phyloP scores from a whole-genome alignment of 805 yeast species.

The Nakazawaea anatomiae region DNA sequence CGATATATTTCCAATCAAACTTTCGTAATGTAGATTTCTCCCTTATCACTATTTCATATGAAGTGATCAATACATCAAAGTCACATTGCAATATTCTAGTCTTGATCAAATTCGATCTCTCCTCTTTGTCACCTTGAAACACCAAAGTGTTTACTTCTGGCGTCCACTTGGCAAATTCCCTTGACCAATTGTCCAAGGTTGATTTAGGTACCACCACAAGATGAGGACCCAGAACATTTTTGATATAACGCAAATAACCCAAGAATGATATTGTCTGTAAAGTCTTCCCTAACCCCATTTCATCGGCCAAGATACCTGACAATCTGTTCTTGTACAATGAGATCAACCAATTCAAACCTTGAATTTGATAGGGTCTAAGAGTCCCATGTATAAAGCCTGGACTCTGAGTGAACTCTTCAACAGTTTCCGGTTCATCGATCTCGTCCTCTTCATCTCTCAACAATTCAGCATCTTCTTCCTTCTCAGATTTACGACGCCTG shows the following conservation, averaged over 20 bases:
- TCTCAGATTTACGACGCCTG: conserved; percentile 59
- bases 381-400: conserved; percentile 53
- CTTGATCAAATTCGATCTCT: conserved; percentile 49
- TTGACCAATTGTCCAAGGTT: conserved; percentile 73
- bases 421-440: conserved; percentile 16
- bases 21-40: conserved; percentile 65
- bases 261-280: conserved; percentile 84
- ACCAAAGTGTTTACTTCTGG: conserved; percentile 71
- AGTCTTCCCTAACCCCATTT: conserved; percentile 97
- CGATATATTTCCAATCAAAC: conserved; percentile 69
- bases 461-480: conserved; percentile 74
- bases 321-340: conserved; percentile 81
- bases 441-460: conserved; percentile 49
- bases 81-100: conserved; percentile 48
- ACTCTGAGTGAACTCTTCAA: conserved; percentile 44
- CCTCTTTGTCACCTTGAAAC: conserved; percentile 69
- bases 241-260: conserved; percentile 63
- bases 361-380: conserved; percentile 70
- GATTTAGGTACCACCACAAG: conserved; percentile 75
- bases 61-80: conserved; percentile 66
- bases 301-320: conserved; percentile 94
- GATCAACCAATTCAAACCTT: conserved; percentile 91
- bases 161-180: conserved; percentile 75
- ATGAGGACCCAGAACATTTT: conserved; percentile 62
- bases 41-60: conserved; percentile 72